A percentile compares a stretch with the other conserved stretches of the same genome.
phyloP scores from a whole-genome alignment of 2,329 filamentous ascomycete genomes.

The Colletotrichum australisinense region DNA sequence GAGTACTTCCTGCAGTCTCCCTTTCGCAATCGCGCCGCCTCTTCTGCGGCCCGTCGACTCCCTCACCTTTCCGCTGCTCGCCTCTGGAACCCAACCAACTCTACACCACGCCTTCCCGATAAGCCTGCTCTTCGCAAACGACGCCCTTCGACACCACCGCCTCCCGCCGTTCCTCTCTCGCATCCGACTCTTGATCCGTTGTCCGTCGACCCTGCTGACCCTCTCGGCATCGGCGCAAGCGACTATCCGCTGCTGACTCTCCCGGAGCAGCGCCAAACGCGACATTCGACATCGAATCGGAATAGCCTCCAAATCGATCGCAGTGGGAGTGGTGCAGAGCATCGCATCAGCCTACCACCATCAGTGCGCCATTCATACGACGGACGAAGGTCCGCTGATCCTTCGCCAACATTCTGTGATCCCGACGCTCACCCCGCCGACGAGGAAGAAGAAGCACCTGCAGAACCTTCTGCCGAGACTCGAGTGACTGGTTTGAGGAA shows the following conservation, averaged over 20 bases:
- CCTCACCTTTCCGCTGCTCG: constrained; percentile 59
- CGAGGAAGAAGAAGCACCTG: constrained; percentile 21
- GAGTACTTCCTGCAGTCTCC: constrained; percentile 47
- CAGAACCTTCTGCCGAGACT: constrained; percentile 22
- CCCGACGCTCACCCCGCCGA: constrained; percentile 33
- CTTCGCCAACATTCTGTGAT: constrained; percentile 42
- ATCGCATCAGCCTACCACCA: constrained; percentile 63
- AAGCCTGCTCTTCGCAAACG: constrained; percentile 51
- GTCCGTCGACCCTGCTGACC: constrained; percentile 49
- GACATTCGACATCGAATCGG: constrained; percentile 55
- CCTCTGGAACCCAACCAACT: constrained; percentile 72
- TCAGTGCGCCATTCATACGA: constrained; percentile 67
- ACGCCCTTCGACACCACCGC: constrained; percentile 65
- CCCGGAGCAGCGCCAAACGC: constrained; percentile 60
- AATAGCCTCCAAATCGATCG: constrained; percentile 65
- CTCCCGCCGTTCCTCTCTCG: constrained; percentile 61
- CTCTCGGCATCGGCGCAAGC: constrained; percentile 52
- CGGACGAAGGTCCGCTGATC: constrained; percentile 53
- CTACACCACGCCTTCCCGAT: constrained; percentile 59
- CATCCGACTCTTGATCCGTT: constrained; percentile 55
- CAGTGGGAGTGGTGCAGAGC: constrained; percentile 53
- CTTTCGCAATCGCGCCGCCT: constrained; percentile 56
- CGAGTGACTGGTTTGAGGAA: constrained; percentile 40
- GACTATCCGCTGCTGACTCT: constrained; percentile 64
- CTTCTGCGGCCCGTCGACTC: constrained; percentile 45